These are phyloP conservation scores for Myriosclerotinia duriaeana DNA, from an alignment of 2,329 filamentous ascomycete species.

Conservation along the genomic window DNA sequence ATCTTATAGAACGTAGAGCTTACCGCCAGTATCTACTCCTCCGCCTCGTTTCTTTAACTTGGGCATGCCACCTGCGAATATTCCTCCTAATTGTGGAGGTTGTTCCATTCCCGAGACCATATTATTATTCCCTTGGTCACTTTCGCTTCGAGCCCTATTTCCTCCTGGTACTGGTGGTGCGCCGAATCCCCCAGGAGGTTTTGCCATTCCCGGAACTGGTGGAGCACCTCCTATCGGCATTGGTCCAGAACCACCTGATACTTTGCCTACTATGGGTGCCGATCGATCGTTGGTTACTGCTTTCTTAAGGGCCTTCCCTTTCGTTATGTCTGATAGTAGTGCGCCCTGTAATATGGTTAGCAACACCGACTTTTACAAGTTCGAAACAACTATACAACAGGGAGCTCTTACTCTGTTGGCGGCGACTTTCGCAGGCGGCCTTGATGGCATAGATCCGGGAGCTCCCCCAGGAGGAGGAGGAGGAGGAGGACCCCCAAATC, in stretches of 20 bases:
- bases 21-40: slow-evolving; percentile 71
- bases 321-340: slow-evolving; percentile 81
- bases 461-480: slow-evolving; percentile 51
- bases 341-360: slow-evolving; percentile 62
- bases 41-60: slow-evolving; percentile 87
- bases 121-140: slow-evolving; percentile 60
- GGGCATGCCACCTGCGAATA: slow-evolving; percentile 94
- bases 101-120: slow-evolving; percentile 51
- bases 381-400: slow-evolving; percentile 29
- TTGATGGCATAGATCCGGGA: slow-evolving; percentile 54
- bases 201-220: slow-evolving; percentile 67
- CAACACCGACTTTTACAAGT: slow-evolving; percentile 31
- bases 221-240: slow-evolving; percentile 74
- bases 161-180: slow-evolving; percentile 67
- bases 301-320: slow-evolving; percentile 79
- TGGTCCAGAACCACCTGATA: slow-evolving; percentile 54
- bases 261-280: slow-evolving; percentile 66
- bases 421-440: slow-evolving; percentile 54
- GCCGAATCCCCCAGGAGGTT: slow-evolving; percentile 58
- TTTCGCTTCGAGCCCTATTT: slow-evolving; percentile 78
- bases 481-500: slow-evolving; percentile 42
- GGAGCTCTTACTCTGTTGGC: slow-evolving; percentile 60
- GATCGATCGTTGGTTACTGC: slow-evolving; percentile 90
- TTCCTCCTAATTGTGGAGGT: slow-evolving; percentile 77
- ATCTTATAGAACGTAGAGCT: slow-evolving; percentile 30